A percentile compares a stretch with the other conserved stretches of the same genome.
Conservation (phyloP, 805 yeast species). For the Pichia sporocuriosa region DNA sequence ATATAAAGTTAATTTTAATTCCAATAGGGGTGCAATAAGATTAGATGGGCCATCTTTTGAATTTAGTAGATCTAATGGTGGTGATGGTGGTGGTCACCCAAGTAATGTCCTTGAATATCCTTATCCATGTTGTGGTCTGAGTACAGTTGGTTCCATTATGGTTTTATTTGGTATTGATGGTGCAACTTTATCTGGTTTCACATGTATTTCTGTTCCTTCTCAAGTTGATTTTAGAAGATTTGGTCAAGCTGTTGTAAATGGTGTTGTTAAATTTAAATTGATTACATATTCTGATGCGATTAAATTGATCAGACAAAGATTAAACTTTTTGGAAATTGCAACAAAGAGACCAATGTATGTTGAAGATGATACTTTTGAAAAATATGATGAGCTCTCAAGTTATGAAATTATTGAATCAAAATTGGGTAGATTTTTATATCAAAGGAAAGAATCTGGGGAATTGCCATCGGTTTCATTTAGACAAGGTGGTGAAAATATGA, state of each 20-base stretch:
- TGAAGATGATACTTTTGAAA: conserved; percentile 8
- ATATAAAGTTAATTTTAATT: conserved; percentile 24
- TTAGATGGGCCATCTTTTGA: conserved; percentile 26
- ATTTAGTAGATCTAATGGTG: conserved; percentile 22
- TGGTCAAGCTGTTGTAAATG: conserved; percentile 28
- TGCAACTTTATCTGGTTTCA: conserved; percentile 27
- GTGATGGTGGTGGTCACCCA: conserved; percentile 30
- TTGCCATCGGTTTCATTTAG: conserved; percentile 22
- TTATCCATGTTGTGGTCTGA: conserved; percentile 26
- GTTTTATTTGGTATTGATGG: conserved; percentile 28
- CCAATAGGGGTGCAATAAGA: conserved; percentile 27
- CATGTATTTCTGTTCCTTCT: conserved; percentile 23
- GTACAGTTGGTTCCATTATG: conserved; percentile 23
- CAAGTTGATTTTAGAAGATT: conserved; percentile 29
- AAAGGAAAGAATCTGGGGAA: conserved; percentile 4
- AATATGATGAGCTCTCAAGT: conserved; percentile 12
- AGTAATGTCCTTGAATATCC: conserved; percentile 26
- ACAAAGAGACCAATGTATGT: conserved; percentile 12
- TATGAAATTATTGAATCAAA: conserved; percentile 10
- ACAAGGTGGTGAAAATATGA: conserved; percentile 30
- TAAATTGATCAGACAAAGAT: conserved; percentile 16
- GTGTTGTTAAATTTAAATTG: conserved; percentile 18
- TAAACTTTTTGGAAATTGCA: conserved; percentile 15
- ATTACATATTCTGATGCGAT: conserved; percentile 23
- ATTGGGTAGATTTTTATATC: conserved; percentile 16